Evolutionary conservation across 352 stramenopile genomes (phyloP), one percentile per base, ranked within the genome.

Genomic region (Elongisporangium undulatum): DNA sequence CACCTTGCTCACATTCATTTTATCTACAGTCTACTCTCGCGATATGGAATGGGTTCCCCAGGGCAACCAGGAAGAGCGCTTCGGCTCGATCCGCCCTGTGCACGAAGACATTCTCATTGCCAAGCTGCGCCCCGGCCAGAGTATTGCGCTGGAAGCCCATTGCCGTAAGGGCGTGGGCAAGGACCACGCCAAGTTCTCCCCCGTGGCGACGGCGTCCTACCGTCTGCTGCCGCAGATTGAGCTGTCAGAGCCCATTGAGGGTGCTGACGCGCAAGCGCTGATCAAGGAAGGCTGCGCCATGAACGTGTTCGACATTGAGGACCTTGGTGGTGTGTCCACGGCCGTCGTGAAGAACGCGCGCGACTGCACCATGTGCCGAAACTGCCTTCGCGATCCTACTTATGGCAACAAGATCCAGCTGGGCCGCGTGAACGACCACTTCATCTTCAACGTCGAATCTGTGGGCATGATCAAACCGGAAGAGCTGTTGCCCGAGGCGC

Each of bases 121-220:
- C 16, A 99, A 99, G 74, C 71, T 99, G 39, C 85, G 94, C 55
- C 95, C 96, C 2, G 96, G 96, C 50, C 97, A 99, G 81, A 92
- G 90, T 52, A 99, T 99, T 66, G 91, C 94, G 51, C 79, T 99
- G 10, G 96, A 99, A 69, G 93, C 92, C 20, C 94, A 98, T 70
- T 98, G 88, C 54, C 84, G 90, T 20, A 97, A 97, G 72, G 96
- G 96, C 22, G 86, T 98, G 5, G 97, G 95, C 20, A 98, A 98
- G 63, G 96, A 99, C 70, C 97, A 99, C 75, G 96, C 97, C 55
- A 99, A 99, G 74, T 99, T 96, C 65, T 98, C 92, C 21, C 97
- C 97, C 2, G 96, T 99, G 17, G 88, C 94, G 1, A 99, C 96
- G 5, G 97, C 96, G 20, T 97, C 87, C 56, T 99, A 99, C 78